Evolutionary conservation across 768 basidiomycete genomes (phyloP), one percentile per base, ranked within the genome.

Genomic region (Psilocybe cyanescens): DNA sequence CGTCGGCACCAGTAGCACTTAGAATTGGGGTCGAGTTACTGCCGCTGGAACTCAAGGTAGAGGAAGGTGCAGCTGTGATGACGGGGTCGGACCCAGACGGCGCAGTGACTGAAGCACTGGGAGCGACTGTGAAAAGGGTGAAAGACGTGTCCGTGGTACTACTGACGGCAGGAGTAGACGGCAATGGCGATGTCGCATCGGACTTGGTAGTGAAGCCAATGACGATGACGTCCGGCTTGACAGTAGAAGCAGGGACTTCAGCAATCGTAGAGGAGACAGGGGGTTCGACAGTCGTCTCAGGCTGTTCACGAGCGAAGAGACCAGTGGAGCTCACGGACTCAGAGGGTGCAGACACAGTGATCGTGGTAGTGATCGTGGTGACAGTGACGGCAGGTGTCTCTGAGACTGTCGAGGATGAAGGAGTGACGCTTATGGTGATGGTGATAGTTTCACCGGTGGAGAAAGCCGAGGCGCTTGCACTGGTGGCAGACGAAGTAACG

Each of bases 321-420:
- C 14, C n/a, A 28, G 7, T 14, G 55, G 29, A 14, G 55, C 24
- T 12, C 14, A 44, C 29, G 11, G 55, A 11, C 19, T 8, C 44
- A 30, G 45, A 46, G 56, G 56, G 12, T 5, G 8, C 56, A 46
- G 41, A 3, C 6, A 45, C 24, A 39, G 44, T 44, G 54, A 46
- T 17, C 14, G 45, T 46, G 29, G 55, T 66, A 19, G 69, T 29
- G 24, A 64, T 37, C 12, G 64, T 29, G 9, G 67, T 49, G 7
- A 63, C 54, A 8, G 65, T 55, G 29, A 63, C 30, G 14, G 67
- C 50, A 8, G 31, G 41, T 14, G 33, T 35, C 33, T 44, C 41
- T 12, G n/a, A 12, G 41, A 44, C n/a, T 4, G 11, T 44, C 11
- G 41, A 12, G 12, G 41, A 44, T 5, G 14, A 44, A 14, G 11